Percentiles rank a stretch among this genome's conserved stretches.
These are phyloP conservation scores for Cornus controversa DNA, from an alignment of 148 eudicot species.

Conservation along the genomic window DNA sequence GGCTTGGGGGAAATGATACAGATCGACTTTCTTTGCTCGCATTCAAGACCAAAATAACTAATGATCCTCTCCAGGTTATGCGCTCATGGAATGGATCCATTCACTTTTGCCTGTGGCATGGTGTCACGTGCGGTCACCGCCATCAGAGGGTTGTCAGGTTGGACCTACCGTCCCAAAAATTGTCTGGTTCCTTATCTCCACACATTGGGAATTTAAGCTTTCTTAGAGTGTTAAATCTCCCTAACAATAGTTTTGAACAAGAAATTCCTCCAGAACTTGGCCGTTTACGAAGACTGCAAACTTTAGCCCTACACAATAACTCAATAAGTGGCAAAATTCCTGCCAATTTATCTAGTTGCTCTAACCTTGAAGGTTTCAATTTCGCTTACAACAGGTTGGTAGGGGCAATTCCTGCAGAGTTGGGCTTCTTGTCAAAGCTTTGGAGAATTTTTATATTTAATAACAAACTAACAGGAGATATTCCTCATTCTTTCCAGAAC, in stretches of 20 bases:
- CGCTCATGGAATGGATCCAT: not conserved
- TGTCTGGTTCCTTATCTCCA: not conserved
- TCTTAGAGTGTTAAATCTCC: not conserved
- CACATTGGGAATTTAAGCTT: not conserved
- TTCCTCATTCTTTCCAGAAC: slow-evolving; percentile 14
- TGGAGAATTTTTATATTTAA: not conserved
- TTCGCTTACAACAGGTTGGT: not conserved
- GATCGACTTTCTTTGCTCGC: not conserved
- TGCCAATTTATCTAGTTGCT: not conserved
- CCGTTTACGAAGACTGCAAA: not conserved
- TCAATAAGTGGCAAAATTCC: not conserved
- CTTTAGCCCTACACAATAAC: not conserved
- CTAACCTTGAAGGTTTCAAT: not conserved
- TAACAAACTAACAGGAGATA: slow-evolving; percentile 19
- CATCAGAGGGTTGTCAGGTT: not conserved
- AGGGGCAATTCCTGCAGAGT: not conserved
- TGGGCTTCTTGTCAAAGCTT: not conserved
- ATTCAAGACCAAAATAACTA: not conserved
- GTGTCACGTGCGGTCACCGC: not conserved
- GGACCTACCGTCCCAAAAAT: not conserved
- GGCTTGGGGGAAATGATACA: not conserved
- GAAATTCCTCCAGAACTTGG: not conserved
- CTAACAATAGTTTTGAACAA: not conserved
- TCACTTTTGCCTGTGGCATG: not conserved
- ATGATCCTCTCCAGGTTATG: not conserved